Evolutionary conservation across 225 moss, liverwort and hornwort species (phyloP).

Genomic region (Rhytidiadelphus loreus): DNA sequence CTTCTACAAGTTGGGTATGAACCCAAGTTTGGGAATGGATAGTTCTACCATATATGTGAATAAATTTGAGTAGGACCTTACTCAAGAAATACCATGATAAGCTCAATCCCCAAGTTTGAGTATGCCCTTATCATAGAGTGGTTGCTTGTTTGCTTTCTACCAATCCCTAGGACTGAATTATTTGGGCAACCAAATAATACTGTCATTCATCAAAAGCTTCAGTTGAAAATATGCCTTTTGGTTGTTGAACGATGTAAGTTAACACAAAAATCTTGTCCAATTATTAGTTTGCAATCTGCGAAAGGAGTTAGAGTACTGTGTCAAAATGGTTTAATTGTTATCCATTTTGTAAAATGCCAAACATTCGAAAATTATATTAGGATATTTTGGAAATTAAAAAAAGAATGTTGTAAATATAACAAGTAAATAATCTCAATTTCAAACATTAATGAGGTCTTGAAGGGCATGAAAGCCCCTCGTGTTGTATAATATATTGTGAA

Average conservation of each 20-base stretch:
- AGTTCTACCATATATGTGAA: too few species aligned
- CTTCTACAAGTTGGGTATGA: too few species aligned
- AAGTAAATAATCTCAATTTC: background rate
- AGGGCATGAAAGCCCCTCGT: too few species aligned
- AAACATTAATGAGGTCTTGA: too few species aligned
- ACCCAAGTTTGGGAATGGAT: too few species aligned
- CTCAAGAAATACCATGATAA: too few species aligned
- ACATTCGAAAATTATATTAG: background rate
- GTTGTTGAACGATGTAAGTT: background rate
- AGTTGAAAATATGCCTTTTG: background rate
- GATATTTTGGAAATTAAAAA: background rate
- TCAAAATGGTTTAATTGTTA: background rate
- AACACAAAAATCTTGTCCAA: background rate
- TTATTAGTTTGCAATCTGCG: background rate
- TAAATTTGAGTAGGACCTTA: too few species aligned
- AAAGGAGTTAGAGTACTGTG: background rate
- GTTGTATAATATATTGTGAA: too few species aligned
- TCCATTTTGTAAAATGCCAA: background rate
- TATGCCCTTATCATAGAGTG: background rate
- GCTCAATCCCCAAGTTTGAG: too few species aligned
- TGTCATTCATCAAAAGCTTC: background rate
- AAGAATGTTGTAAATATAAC: background rate
- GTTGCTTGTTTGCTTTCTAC: background rate
- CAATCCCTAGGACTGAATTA: too few species aligned
- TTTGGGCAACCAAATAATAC: background rate